A percentile compares a stretch with the other conserved stretches of the same genome.
Conservation (phyloP, 257 asterid genomes). For the Salvia hispanica region DNA sequence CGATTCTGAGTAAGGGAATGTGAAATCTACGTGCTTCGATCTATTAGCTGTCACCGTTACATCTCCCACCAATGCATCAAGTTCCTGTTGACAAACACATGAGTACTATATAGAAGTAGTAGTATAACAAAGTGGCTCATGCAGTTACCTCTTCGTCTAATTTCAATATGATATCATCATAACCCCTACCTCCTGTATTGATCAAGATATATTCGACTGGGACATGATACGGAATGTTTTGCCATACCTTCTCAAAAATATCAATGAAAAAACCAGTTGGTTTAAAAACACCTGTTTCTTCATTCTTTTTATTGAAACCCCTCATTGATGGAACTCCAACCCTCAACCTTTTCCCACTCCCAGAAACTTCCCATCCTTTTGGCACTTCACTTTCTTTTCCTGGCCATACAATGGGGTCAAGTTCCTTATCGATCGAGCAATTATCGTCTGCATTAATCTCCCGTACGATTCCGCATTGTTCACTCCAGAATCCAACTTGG, state of each 20-base stretch:
- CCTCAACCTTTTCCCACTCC: constrained; percentile 38
- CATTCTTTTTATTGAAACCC: constrained; percentile 33
- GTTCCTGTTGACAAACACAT: not conserved
- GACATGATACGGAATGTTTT: constrained; percentile 37
- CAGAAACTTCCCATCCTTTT: constrained; percentile 49
- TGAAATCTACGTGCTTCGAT: constrained; percentile 45
- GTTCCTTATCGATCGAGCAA: constrained; percentile 25
- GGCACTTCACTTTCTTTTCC: constrained; percentile 38
- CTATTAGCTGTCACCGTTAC: constrained; percentile 41
- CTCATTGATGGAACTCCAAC: constrained; percentile 46
- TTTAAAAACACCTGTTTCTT: constrained; percentile 24
- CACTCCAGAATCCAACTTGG: constrained; percentile 16
- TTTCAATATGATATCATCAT: constrained; percentile 23
- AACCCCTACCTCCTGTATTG: constrained; percentile 9
- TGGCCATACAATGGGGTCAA: constrained; percentile 47
- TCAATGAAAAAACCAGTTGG: constrained; percentile 49
- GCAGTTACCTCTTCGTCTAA: constrained; percentile 30
- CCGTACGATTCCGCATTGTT: constrained; percentile 23
- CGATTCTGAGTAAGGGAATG: constrained; percentile 44
- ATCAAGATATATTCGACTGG: constrained; percentile 33
- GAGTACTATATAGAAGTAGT: no score
- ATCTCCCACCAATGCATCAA: constrained; percentile 54
- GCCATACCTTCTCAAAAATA: constrained; percentile 41
- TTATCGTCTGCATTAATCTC: not conserved
- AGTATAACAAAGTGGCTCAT: not conserved